A percentile compares a stretch with the other conserved stretches of the same genome.
Conservation (phyloP, 2,329 filamentous ascomycete species). For the Albifimbria verrucaria region DNA sequence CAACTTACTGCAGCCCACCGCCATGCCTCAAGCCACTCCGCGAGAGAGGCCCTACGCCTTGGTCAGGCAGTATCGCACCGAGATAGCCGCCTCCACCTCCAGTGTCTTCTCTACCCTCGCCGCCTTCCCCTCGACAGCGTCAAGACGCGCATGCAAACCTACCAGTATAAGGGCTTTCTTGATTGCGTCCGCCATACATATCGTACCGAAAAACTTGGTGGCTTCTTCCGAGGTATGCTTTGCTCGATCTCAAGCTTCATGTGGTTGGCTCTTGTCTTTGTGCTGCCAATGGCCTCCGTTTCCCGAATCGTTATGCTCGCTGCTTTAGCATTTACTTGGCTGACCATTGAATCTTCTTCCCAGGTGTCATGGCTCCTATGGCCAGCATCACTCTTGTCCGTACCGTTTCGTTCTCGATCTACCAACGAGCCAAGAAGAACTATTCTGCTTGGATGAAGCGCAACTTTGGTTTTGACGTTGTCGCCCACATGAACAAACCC, state of each 20-base stretch:
- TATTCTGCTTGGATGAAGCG: constrained; percentile 68
- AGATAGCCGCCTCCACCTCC: constrained; percentile 73
- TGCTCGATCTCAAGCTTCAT: too few species aligned
- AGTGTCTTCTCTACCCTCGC: constrained; percentile 75
- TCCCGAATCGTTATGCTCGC: too few species aligned
- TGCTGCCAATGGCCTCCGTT: too few species aligned
- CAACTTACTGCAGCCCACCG: constrained; percentile 20
- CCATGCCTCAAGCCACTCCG: constrained; percentile 23
- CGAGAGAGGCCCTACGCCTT: constrained; percentile 36
- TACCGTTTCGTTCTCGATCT: constrained; percentile 76
- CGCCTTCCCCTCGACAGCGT: constrained; percentile 88
- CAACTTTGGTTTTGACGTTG: constrained; percentile 66
- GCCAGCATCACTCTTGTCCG: constrained; percentile 74
- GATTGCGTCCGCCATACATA: constrained; percentile 77
- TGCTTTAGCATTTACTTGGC: background rate
- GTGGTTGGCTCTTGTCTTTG: too few species aligned
- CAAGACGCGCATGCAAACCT: constrained; percentile 87
- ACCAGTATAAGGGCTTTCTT: constrained; percentile 70
- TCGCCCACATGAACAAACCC: constrained; percentile 66
- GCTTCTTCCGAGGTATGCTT: constrained; percentile 74
- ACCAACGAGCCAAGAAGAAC: constrained; percentile 71
- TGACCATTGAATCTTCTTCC: background rate
- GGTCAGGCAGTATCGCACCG: constrained; percentile 74
- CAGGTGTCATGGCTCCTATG: constrained; percentile 77
- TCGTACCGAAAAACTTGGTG: constrained; percentile 64